Evolutionary conservation across 345 rosid species (phyloP), one percentile per base, ranked within the genome.

Genomic region (Salix dunnii): DNA sequence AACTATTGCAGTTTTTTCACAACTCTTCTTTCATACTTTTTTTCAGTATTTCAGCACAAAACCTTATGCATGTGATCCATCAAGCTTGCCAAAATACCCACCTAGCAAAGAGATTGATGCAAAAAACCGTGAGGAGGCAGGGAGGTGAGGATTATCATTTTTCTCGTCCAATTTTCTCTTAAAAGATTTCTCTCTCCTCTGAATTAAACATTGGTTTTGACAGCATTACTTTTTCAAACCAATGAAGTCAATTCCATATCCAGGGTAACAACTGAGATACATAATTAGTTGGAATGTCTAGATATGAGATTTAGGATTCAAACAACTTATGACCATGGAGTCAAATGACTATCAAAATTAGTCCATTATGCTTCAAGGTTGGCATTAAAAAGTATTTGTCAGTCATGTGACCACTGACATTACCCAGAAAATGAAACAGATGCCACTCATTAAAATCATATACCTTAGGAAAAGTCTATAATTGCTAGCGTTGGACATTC

Each of bases 91-190:
- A 23, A 69, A 82, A 67, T 96, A 91, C 78, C 97, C 98, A 25
- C 98, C 99, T 38, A 84, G 90, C 89, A 96, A 96, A 86, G 99
- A 91, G 88, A 91, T 96, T 61, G 98, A 96, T 73, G 93, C 97
- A 58, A 96, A 93, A 85, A 77, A 86, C 79, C 93, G 92, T 20
- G 93, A 91, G 75, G 98, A 89, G 67, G 86, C 90, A 76, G 81
- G 75, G 80, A 89, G 97, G 99, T 95, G 25, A 82, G 81, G 71
- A 55, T 60, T 77, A 63, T 73, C 49, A 28, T 63, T 67, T 21
- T 64, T 69, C 58, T 68, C 31, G 30, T 36, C 33, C 33, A 30
- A 53, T 18, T 21, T 68, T 68, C 43, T 68, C 28, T 3, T 74
- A 7, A 30, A 71, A 60, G 30, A 4, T 40, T 73, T 35, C 12